These are phyloP conservation scores for Magnaporthales sp. DNA, from an alignment of 2,329 filamentous ascomycete species.

Conservation along the genomic window DNA sequence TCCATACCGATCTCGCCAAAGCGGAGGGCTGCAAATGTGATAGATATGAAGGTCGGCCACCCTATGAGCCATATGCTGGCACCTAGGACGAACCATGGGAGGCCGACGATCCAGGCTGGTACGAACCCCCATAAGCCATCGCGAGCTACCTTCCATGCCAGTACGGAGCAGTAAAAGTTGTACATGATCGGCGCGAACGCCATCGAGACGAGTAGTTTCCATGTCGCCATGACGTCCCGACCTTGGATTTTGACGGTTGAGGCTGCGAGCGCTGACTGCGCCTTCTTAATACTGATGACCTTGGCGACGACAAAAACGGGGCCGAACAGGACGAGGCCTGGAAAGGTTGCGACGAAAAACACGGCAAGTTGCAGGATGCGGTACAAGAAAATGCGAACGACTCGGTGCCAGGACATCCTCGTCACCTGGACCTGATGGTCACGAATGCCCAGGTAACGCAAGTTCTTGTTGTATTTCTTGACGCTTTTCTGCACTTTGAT, in stretches of 20 bases:
- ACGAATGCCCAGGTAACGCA: constrained; percentile 76
- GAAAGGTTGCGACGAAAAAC: constrained; percentile 72
- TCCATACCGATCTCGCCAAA: constrained; percentile 99
- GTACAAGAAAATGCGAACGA: constrained; percentile 71
- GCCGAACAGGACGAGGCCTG: constrained; percentile 72
- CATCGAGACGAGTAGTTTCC: constrained; percentile 85
- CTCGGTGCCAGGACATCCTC: constrained; percentile 68
- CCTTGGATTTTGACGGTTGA: constrained; percentile 85
- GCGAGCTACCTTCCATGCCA: constrained; percentile 69
- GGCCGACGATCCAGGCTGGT: constrained; percentile 54
- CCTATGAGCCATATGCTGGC: constrained; percentile 56
- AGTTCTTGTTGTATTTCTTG: constrained; percentile 75
- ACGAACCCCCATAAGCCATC: constrained; percentile 79
- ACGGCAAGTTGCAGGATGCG: constrained; percentile 69
- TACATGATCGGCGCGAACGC: constrained; percentile 77
- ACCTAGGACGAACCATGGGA: constrained; percentile 54
- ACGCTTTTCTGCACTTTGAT: constrained; percentile 66
- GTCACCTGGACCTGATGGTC: constrained; percentile 95
- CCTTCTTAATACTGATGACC: constrained; percentile 72
- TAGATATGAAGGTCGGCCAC: constrained; percentile 72
- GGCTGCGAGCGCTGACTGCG: constrained; percentile 72
- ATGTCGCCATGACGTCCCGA: constrained; percentile 84
- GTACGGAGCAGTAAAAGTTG: constrained; percentile 66
- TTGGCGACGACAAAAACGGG: constrained; percentile 83
- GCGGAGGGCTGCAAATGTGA: constrained; percentile 87